These are phyloP conservation scores for Colletotrichum shisoi DNA, from an alignment of 2,329 filamentous ascomycete species.

Conservation along the genomic window DNA sequence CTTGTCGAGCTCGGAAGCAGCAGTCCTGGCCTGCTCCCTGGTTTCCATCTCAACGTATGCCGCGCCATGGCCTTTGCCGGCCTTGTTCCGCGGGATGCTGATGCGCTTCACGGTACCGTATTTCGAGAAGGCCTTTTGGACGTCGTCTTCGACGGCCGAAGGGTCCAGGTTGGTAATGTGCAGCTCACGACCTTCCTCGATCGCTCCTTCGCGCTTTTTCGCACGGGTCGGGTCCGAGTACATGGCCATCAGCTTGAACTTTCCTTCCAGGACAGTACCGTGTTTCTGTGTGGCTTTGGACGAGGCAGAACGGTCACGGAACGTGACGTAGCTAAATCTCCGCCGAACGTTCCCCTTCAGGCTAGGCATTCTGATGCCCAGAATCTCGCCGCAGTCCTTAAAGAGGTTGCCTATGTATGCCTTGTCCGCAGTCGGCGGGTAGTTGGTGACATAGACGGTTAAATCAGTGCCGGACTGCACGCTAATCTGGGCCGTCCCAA, in stretches of 20 bases:
- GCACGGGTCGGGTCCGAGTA: conserved; percentile 84
- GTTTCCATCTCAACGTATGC: conserved; percentile 81
- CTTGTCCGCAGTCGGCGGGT: conserved; percentile 78
- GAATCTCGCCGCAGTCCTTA: conserved; percentile 77
- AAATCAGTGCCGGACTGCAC: conserved; percentile 79
- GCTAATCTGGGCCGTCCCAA: conserved; percentile 75
- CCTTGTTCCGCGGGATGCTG: conserved; percentile 72
- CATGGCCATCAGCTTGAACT: conserved; percentile 75
- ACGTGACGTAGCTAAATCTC: conserved; percentile 96
- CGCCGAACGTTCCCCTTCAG: conserved; percentile 88
- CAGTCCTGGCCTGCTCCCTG: conserved; percentile 71
- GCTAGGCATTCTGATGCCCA: conserved; percentile 88
- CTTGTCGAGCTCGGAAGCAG: conserved; percentile 73
- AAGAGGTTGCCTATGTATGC: conserved; percentile 73
- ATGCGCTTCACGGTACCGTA: conserved; percentile 79
- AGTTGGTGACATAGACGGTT: conserved; percentile 91
- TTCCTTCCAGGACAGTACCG: conserved; percentile 72
- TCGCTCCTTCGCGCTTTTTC: conserved; percentile 79
- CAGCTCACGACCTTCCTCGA: conserved; percentile 87
- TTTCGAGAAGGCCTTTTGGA: conserved; percentile 74
- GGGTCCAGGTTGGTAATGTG: conserved; percentile 76
- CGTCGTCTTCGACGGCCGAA: conserved; percentile 69
- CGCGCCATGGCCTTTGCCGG: conserved; percentile 76
- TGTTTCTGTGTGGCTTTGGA: conserved; percentile 76
- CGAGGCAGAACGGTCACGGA: conserved; percentile 73